Conservation (phyloP, 2,329 filamentous ascomycete genomes). For the Alternaria arbusti region DNA sequence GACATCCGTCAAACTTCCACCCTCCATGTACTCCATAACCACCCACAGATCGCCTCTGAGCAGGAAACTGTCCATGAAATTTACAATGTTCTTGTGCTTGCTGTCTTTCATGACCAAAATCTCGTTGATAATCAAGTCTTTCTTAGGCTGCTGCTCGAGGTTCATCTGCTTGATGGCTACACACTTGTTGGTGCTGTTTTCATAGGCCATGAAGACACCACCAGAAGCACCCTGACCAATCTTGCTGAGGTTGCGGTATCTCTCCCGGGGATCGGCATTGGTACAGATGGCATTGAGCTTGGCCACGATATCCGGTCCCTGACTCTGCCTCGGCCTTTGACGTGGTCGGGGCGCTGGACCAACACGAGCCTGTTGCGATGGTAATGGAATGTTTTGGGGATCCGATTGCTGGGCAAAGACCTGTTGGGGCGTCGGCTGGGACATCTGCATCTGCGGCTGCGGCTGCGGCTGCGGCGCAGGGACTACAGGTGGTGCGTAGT, state of each 20-base stretch:
- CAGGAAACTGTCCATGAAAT: conserved; percentile 97
- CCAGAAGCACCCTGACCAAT: conserved; percentile 98
- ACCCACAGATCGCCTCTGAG: conserved; percentile 94
- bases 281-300: conserved; percentile 89
- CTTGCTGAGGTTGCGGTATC: conserved; percentile 88
- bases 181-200: conserved; percentile 80
- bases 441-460: conserved; percentile 5
- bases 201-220: conserved; percentile 91
- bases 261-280: conserved; percentile 83
- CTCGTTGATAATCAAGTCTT: conserved; percentile 98
- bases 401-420: conserved; percentile 50
- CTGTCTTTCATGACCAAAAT: conserved; percentile 99
- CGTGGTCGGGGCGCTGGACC: conserved; percentile 71
- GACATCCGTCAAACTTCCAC: conserved; percentile 94
- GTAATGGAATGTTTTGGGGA: conserved; percentile 52
- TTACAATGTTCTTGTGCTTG: conserved; percentile 97
- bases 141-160: conserved; percentile 96
- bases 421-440: conserved; percentile 59
- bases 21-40: conserved; percentile 99
- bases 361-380: conserved; percentile 58
- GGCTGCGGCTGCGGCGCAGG: conserved; percentile 49
- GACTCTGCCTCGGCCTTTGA: conserved; percentile 79
- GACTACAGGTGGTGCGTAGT: conserved; percentile 36
- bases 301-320: conserved; percentile 79
- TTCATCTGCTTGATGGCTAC: conserved; percentile 99